A percentile compares a stretch with the other conserved stretches of the same genome.
phyloP scores from a whole-genome alignment of 257 asterid species.

The Solanum sitiens region DNA sequence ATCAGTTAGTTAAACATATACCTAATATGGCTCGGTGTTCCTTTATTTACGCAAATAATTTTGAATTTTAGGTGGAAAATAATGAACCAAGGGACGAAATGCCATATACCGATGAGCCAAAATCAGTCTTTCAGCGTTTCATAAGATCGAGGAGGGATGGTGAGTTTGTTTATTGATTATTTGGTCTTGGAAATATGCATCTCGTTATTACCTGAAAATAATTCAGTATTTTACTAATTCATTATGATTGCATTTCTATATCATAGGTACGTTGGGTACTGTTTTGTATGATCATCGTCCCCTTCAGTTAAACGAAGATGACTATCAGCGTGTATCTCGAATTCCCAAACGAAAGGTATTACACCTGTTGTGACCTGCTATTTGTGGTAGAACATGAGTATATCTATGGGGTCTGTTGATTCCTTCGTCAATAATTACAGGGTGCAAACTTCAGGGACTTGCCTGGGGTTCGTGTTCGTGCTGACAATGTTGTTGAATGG shows the following conservation, averaged over 20 bases:
- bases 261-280: conserved; percentile 60
- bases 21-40: neutral
- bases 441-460: conserved; percentile 78
- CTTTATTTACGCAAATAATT: neutral
- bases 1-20: no score
- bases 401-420: neutral
- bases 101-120: conserved; percentile 28
- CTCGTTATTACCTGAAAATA: neutral
- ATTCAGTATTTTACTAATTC: neutral
- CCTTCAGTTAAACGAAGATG: conserved; percentile 45
- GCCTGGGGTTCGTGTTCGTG: conserved; percentile 49
- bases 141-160: conserved; percentile 55
- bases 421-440: conserved; percentile 15
- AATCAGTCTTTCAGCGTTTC: conserved; percentile 45
- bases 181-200: neutral
- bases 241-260: neutral
- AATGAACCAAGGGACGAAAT: conserved; percentile 50
- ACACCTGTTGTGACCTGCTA: neutral
- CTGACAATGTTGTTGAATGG: conserved; percentile 56
- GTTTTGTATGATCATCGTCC: conserved; percentile 69
- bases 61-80: conserved; percentile 40
- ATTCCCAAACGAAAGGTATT: conserved; percentile 69
- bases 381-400: neutral
- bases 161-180: conserved; percentile 10
- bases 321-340: conserved; percentile 47